Evolutionary conservation across 78 protist species (phyloP), one percentile per base, ranked within the genome.

Genomic region (Monosiga brevicollis): DNA sequence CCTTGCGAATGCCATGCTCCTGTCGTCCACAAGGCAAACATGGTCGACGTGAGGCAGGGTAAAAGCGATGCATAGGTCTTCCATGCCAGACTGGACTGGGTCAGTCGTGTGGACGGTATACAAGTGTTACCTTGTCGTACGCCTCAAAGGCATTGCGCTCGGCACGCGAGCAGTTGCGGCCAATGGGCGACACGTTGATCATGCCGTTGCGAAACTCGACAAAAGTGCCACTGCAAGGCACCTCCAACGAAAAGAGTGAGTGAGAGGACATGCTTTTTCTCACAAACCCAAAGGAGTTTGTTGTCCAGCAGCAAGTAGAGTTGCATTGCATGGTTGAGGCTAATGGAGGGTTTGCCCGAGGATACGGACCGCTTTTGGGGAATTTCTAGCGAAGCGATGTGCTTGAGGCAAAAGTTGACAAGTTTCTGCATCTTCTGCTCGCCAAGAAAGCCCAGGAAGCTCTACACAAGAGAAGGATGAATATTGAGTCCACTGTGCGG

Each of bases 101-200:
- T n/a, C n/a, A n/a, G n/a, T n/a, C n/a, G n/a, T n/a, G n/a, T n/a
- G n/a, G n/a, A n/a, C n/a, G n/a, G n/a, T n/a, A n/a, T n/a, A n/a
- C n/a, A n/a, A 6, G 62, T 49, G 26, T 3, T 23, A 90, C 92
- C 36, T 80, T 73, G 75, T 98, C 99, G 42, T 84, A 95, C 74
- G 86, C 85, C 49, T 88, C 86, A 78, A 97, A 98, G 35, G 89
- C 98, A 39, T 87, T 89, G 26, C 99, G 90, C 91, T 98, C 99
- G 1, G 40, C 89, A 39, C 94, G 96, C 73, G 91, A 43, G 85
- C 99, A 97, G 91, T 93, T 92, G 83, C 99, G 93, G 1, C 99
- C 99, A 81, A 97, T 94, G 34, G 99, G 99, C 9, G 96, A 92
- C 62, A 98, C 85, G 87, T 99, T 99, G 76, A 99, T 36, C 99